phyloP scores from a whole-genome alignment of 164 flowering plant genomes.

The Aristolochia californica region DNA sequence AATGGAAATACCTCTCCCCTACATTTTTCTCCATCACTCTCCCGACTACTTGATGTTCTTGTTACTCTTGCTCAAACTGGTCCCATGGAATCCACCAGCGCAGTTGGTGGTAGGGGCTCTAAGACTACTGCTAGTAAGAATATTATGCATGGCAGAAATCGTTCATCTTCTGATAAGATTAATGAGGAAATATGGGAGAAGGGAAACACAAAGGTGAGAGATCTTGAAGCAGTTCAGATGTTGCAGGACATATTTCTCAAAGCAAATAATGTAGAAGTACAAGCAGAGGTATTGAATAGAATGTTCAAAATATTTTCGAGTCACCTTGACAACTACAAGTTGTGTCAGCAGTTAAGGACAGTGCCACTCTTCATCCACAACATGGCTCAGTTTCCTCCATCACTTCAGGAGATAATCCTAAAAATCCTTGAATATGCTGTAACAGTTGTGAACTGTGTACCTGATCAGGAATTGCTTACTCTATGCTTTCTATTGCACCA shows the following conservation, averaged over 20 bases:
- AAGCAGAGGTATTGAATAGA: constrained; percentile 89
- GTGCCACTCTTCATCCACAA: constrained; percentile 93
- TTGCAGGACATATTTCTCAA: constrained; percentile 93
- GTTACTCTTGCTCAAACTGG: constrained; percentile 88
- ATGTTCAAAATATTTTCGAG: constrained; percentile 94
- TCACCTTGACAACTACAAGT: constrained; percentile 86
- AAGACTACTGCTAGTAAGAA: constrained; percentile 37
- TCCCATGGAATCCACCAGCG: constrained; percentile 35
- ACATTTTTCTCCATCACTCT: constrained; percentile 62
- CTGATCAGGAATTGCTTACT: constrained; percentile 95
- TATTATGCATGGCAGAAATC: constrained; percentile 47
- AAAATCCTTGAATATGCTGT: constrained; percentile 99
- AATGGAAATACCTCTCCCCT: constrained; percentile 24
- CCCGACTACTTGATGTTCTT: constrained; percentile 91
- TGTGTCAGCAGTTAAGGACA: constrained; percentile 86
- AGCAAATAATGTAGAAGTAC: constrained; percentile 69
- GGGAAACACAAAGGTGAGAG: constrained; percentile 65
- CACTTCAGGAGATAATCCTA: constrained; percentile 80
- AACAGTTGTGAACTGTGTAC: constrained; percentile 93
- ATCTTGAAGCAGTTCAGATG: constrained; percentile 95
- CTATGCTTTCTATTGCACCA: constrained; percentile 96
- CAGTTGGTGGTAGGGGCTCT: constrained; percentile 34
- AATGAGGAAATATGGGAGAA: constrained; percentile 74
- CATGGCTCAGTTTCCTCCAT: constrained; percentile 78
- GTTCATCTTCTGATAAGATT: constrained; percentile 47